Base-by-base conservation (phyloP, 179 eudicot species). In the Sideroxylon spinosum region DNA sequence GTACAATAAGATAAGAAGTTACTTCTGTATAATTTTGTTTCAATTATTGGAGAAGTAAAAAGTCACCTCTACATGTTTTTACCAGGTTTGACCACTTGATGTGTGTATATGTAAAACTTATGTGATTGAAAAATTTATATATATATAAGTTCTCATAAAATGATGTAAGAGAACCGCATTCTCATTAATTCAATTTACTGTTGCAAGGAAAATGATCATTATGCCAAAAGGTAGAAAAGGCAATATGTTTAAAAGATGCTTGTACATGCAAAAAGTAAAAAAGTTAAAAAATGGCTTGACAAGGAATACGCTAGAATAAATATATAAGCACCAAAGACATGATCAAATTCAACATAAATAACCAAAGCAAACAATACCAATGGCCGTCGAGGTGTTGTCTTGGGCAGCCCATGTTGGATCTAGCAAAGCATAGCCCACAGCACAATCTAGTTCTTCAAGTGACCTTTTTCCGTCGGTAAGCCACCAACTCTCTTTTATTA, bases 361-460 rank as follows among this genome's bases (percentile, higher is more conserved):
- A 53, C 13, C 28, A 14, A 48, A 9, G 57, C 0, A 22, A 49
- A 61, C 48, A 80, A 69, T 90, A 95, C 99, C 99, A 81, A 91
- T 86, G 56, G 93, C 95, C 25, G 99, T 93, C 37, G 98, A 95
- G 61, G 99, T 95, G 79, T 95, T 90, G 75, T 95, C 99, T 84
- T 95, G 95, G 74, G 94, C 95, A 79, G 99, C 99, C 97, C 93
- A 92, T 29, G 93, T 85, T 63, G 99, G 98, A 84, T 95, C 99
- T 68, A 91, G 80, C 85, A 95, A 87, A 76, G 99, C 97, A 93
- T 95, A 93, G 84, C 93, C 89, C 80, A 95, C 94, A 57, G 94
- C 97, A 61, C 95, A 91, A 68, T 91, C 97, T n/a, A 95, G 87
- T 84, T 95, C 98, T 66, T 83, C 83, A 64, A 89, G 86, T 22